phyloP scores from a whole-genome alignment of 129 eudicot genomes.

The Erigeron canadensis region DNA sequence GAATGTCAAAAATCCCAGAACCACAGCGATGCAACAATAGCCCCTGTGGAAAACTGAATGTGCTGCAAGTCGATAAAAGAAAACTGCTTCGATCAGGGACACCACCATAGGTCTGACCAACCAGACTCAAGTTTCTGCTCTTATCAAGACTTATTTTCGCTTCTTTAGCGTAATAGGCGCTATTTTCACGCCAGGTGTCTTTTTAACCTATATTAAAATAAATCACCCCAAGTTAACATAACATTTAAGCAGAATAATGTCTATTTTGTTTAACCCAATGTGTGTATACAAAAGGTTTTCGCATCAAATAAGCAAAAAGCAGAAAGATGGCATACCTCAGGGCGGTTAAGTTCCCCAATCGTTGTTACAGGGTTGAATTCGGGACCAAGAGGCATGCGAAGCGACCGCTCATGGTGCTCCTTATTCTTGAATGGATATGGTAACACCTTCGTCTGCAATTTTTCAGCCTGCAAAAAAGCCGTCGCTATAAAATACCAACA shows the following conservation, averaged over 20 bases:
- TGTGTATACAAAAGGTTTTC: background rate
- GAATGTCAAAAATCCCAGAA: slow-evolving; percentile 13
- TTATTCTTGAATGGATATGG: slow-evolving; percentile 82
- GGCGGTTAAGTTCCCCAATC: slow-evolving; percentile 64
- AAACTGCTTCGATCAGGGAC: background rate
- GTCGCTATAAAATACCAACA: background rate
- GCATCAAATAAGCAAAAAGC: background rate
- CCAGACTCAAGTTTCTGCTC: slow-evolving; percentile 14
- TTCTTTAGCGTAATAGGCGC: slow-evolving; percentile 69
- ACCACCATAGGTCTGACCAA: background rate
- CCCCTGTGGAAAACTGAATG: background rate
- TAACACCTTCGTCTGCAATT: slow-evolving; percentile 62
- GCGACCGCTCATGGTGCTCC: slow-evolving; percentile 78
- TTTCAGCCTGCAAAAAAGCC: slow-evolving; percentile 64
- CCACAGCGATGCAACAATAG: background rate
- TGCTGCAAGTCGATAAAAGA: background rate
- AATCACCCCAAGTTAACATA: slow-evolving; percentile 14
- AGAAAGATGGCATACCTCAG: slow-evolving; percentile 52
- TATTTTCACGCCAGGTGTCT: slow-evolving; percentile 76
- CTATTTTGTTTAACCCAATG: background rate
- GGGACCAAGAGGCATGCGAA: slow-evolving; percentile 92
- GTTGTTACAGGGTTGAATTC: slow-evolving; percentile 87
- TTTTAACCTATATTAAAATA: slow-evolving; percentile 63
- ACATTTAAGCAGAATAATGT: slow-evolving; percentile 2
- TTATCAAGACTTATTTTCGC: slow-evolving; percentile 26